These are phyloP conservation scores for Colletotrichum eremochloae DNA, from an alignment of 2,329 filamentous ascomycete genomes.

Conservation along the genomic window DNA sequence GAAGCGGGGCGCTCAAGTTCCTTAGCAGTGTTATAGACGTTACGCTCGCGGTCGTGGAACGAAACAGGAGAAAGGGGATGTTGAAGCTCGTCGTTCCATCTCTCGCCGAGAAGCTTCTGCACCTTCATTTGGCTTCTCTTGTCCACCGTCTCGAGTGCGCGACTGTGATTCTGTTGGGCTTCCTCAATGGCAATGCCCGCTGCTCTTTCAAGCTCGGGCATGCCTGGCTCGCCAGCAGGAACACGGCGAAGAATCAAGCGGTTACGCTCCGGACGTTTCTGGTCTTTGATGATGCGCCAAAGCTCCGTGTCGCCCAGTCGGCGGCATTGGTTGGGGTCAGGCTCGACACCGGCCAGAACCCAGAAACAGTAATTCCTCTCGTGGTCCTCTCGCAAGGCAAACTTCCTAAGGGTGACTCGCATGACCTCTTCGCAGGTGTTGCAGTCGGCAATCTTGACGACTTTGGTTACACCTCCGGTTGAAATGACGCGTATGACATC, in stretches of 20 bases:
- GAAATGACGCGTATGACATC: slow-evolving; percentile 94
- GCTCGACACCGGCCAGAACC: slow-evolving; percentile 86
- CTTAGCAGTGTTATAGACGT: slow-evolving; percentile 70
- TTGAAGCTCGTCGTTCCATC: slow-evolving; percentile 82
- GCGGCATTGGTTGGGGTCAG: slow-evolving; percentile 84
- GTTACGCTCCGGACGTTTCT: slow-evolving; percentile 86
- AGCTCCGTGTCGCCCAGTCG: slow-evolving; percentile 89
- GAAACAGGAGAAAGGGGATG: slow-evolving; percentile 89
- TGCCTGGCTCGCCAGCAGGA: slow-evolving; percentile 90
- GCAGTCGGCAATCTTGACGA: slow-evolving; percentile 93
- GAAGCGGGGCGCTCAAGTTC: slow-evolving; percentile 70
- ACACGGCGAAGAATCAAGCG: slow-evolving; percentile 92
- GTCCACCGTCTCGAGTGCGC: slow-evolving; percentile 74
- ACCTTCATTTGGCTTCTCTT: slow-evolving; percentile 88
- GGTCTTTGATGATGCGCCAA: slow-evolving; percentile 90
- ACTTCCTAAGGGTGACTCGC: slow-evolving; percentile 88
- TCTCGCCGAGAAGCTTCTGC: slow-evolving; percentile 89
- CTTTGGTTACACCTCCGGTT: slow-evolving; percentile 90
- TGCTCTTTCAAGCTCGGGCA: slow-evolving; percentile 87
- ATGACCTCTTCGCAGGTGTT: slow-evolving; percentile 94
- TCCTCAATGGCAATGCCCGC: slow-evolving; percentile 93
- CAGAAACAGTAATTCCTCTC: slow-evolving; percentile 98
- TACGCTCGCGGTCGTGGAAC: slow-evolving; percentile 76
- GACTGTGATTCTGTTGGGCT: slow-evolving; percentile 78
- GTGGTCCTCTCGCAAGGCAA: slow-evolving; percentile 88